Evolutionary conservation across 1,284 basidiomycete species (phyloP).

Genomic region (Puccinia triticina): DNA sequence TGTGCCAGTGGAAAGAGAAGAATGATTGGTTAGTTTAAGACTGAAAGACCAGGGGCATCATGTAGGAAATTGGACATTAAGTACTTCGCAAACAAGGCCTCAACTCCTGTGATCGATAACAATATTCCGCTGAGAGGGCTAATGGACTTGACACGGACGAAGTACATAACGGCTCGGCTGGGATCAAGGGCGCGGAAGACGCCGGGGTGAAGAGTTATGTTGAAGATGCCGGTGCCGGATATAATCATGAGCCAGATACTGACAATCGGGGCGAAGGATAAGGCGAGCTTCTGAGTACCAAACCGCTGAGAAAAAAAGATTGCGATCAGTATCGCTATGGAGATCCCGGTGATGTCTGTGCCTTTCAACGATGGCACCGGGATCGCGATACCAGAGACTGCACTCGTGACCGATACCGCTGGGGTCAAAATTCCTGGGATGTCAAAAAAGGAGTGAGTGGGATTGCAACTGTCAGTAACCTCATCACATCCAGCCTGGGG

Average conservation of each 20-base stretch:
- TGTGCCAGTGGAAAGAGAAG: neutral
- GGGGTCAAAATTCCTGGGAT: conserved; percentile 63
- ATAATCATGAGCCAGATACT: conserved; percentile 68
- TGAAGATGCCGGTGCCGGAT: conserved; percentile 67
- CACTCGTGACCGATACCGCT: conserved; percentile 71
- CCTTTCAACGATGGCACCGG: conserved; percentile 65
- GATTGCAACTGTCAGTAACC: neutral
- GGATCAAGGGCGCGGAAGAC: conserved; percentile 72
- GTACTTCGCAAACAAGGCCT: conserved; percentile 71
- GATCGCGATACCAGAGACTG: conserved; percentile 70
- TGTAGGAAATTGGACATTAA: conserved; percentile 47
- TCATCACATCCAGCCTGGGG: neutral
- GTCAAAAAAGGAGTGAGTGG: neutral
- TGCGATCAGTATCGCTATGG: conserved; percentile 67
- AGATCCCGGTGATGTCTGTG: conserved; percentile 66
- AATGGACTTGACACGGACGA: conserved; percentile 69
- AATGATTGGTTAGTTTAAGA: conserved; percentile 29
- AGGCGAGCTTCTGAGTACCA: conserved; percentile 66
- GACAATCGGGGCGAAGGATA: conserved; percentile 67
- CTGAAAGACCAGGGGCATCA: conserved; percentile 64
- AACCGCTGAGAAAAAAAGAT: conserved; percentile 69
- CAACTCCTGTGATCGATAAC: conserved; percentile 70
- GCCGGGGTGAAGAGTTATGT: conserved; percentile 66
- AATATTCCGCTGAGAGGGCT: conserved; percentile 70
- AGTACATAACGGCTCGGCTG: conserved; percentile 69